Conservation (phyloP, 1,139 yeast species). For the Arxiozyma slooffiae region DNA sequence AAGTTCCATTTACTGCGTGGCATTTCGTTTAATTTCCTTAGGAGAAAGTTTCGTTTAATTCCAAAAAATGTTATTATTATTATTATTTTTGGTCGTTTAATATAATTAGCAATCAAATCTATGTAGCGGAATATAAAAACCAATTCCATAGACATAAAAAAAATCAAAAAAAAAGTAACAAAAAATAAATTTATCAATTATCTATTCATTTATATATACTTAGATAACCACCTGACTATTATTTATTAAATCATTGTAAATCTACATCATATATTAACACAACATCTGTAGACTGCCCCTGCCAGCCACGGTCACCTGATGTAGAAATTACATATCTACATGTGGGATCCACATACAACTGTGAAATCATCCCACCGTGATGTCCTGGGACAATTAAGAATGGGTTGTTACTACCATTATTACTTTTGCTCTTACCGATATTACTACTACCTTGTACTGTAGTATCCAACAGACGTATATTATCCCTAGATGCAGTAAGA, state of each 20-base stretch:
- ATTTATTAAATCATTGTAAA: constrained; percentile 14
- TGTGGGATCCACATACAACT: constrained; percentile 69
- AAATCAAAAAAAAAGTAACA: no score
- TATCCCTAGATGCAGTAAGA: constrained; percentile 83
- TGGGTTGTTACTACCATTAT: no score
- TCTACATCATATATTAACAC: constrained; percentile 70
- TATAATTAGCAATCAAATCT: neutral
- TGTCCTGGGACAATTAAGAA: constrained; percentile 53
- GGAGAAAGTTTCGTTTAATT: neutral
- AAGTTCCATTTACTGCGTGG: neutral
- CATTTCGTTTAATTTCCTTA: neutral
- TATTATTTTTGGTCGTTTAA: neutral
- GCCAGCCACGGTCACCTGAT: constrained; percentile 96
- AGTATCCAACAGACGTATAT: constrained; percentile 66
- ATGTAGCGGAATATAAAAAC: neutral
- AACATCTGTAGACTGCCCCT: constrained; percentile 67
- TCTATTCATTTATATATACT: no score
- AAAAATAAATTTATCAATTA: no score
- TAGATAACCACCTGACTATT: neutral
- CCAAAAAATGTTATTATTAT: no score
- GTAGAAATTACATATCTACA: constrained; percentile 83
- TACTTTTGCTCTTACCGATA: no score
- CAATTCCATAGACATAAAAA: neutral
- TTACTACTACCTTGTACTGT: constrained; percentile 27
- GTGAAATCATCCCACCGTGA: constrained; percentile 59